Conservation (phyloP, 306 rosid genomes). For the Trichosanthes cucumerina region DNA sequence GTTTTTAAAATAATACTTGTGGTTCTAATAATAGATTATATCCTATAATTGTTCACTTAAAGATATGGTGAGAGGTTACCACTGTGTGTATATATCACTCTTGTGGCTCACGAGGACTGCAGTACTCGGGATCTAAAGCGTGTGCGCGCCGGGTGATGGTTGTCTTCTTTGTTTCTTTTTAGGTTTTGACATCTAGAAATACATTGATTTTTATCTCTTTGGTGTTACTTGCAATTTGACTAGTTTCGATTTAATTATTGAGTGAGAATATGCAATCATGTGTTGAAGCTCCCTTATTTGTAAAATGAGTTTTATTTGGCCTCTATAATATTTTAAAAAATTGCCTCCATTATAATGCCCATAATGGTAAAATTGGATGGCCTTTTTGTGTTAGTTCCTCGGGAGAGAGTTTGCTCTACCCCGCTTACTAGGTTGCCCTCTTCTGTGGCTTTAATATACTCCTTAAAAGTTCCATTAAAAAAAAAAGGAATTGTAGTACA, state of each 20-base stretch:
- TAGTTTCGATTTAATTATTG: neutral
- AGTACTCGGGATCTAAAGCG: constrained; percentile 91
- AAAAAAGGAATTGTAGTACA: neutral
- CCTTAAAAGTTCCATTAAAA: neutral
- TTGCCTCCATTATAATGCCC: neutral
- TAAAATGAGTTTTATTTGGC: neutral
- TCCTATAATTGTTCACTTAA: constrained; percentile 38
- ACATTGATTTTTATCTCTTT: constrained; percentile 5
- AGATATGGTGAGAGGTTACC: constrained; percentile 86
- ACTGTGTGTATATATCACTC: constrained; percentile 95
- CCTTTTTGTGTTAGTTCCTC: neutral
- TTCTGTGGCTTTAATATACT: neutral
- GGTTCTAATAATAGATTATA: neutral
- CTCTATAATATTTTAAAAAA: neutral
- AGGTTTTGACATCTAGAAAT: neutral
- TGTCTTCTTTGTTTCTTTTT: neutral
- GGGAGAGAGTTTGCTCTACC: neutral
- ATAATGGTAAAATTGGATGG: neutral
- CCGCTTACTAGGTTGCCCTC: neutral
- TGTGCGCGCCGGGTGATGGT: constrained; percentile 81
- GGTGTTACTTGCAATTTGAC: neutral
- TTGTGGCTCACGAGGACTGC: constrained; percentile 68
- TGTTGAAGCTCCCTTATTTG: constrained; percentile 5
- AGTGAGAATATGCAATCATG: no score
- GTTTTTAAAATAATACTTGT: neutral